Evolutionary conservation across 306 rosid genomes (phyloP).

Genomic region (Cucurbita moschata): DNA sequence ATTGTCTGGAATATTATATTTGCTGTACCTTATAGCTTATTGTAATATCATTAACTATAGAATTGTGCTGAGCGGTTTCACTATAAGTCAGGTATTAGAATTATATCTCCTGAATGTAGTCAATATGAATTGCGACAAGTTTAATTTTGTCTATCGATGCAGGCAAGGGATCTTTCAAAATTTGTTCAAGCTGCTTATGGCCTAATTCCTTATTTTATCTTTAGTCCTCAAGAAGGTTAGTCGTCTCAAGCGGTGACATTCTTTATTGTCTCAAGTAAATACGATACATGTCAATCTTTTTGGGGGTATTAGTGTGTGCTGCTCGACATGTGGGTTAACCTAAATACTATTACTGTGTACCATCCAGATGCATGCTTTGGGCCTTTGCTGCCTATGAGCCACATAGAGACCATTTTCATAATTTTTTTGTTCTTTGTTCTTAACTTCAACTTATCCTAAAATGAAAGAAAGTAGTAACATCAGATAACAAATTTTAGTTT

Average conservation of each 20-base stretch:
- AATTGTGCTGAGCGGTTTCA: neutral
- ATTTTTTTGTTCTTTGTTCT: neutral
- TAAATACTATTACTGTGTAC: neutral
- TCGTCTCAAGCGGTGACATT: slow-evolving; percentile 6
- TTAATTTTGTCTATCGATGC: slow-evolving; percentile 11
- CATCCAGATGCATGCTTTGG: neutral
- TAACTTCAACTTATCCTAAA: neutral
- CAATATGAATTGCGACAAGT: neutral
- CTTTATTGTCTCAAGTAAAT: neutral
- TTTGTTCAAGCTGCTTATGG: slow-evolving; percentile 70
- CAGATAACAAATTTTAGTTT: neutral
- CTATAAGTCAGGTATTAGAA: neutral
- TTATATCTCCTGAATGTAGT: neutral
- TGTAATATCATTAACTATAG: neutral
- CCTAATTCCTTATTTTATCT: slow-evolving; percentile 80
- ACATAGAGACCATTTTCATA: neutral
- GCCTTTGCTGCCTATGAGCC: neutral
- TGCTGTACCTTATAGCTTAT: neutral
- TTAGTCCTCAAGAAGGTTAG: slow-evolving; percentile 87
- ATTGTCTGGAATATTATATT: neutral
- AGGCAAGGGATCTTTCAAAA: slow-evolving; percentile 91
- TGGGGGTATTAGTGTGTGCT: neutral
- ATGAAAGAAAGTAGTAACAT: neutral
- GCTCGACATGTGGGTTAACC: neutral
- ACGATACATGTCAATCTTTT: neutral